Conservation (phyloP, 2,329 filamentous ascomycete species). For the Pseudocercospora cruenta region DNA sequence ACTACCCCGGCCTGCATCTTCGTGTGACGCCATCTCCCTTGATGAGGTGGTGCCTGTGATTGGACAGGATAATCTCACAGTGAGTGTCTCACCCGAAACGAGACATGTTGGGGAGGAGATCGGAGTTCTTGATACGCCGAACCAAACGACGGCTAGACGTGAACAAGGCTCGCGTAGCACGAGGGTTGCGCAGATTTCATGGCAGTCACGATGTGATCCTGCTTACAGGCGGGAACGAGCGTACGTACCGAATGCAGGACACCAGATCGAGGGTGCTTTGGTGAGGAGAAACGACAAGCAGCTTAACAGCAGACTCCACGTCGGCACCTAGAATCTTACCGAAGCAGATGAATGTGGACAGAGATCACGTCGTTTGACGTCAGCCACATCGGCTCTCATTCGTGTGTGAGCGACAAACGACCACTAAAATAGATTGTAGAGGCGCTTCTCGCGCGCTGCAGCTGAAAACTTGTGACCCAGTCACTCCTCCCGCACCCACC, state of each 20-base stretch:
- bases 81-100: slow-evolving; percentile 2
- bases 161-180: slow-evolving; percentile 1
- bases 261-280: neutral
- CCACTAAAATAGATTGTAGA: slow-evolving; percentile 5
- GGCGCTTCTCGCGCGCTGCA: slow-evolving; percentile 6
- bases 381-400: neutral
- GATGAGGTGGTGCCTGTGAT: neutral
- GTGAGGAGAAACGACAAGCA: neutral
- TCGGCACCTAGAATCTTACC: neutral
- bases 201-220: neutral
- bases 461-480: neutral
- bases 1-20: slow-evolving; percentile 1
- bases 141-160: slow-evolving; percentile 2
- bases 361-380: neutral
- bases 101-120: neutral
- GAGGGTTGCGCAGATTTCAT: neutral
- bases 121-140: slow-evolving; percentile 3
- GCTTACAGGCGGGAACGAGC: slow-evolving; percentile 1
- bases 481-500: neutral
- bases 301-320: neutral
- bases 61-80: neutral
- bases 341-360: neutral
- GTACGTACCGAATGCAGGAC: neutral
- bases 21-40: slow-evolving; percentile 4
- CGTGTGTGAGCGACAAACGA: neutral